A percentile compares a stretch with the other conserved stretches of the same genome.
Evolutionary conservation across 1,139 yeast species (phyloP).

Genomic region (Yamadazyma oceani): DNA sequence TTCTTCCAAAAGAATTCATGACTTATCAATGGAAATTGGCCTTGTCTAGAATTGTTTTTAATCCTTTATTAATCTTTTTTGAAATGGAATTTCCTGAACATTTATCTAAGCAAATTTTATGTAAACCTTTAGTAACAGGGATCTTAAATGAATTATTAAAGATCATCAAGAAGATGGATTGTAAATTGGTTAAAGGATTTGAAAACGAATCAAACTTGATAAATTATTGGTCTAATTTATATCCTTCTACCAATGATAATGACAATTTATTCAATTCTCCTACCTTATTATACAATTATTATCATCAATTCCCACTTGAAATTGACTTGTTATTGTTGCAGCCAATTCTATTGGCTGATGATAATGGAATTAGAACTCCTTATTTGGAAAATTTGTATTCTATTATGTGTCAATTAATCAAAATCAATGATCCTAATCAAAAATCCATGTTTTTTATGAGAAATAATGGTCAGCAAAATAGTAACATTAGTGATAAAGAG

Average conservation of each 20-base stretch:
- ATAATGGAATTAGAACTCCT: constrained; percentile 80
- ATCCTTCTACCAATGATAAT: constrained; percentile 28
- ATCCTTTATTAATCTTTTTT: constrained; percentile 70
- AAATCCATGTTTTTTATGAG: constrained; percentile 38
- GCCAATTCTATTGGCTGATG: constrained; percentile 86
- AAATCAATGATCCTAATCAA: constrained; percentile 37
- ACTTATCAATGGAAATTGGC: constrained; percentile 85
- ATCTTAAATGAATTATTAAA: constrained; percentile 70
- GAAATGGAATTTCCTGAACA: constrained; percentile 65
- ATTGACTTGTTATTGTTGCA: constrained; percentile 76
- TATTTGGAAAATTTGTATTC: constrained; percentile 87
- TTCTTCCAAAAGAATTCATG: constrained; percentile 58
- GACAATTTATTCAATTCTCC: constrained; percentile 47
- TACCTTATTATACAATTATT: constrained; percentile 59
- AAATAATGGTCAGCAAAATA: constrained; percentile 11
- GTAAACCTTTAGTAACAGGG: constrained; percentile 83
- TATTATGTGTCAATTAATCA: constrained; percentile 65
- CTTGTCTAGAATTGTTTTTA: constrained; percentile 73
- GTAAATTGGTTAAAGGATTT: constrained; percentile 63
- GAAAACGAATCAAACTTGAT: constrained; percentile 63
- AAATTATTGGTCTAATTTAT: constrained; percentile 51
- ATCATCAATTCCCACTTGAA: constrained; percentile 53
- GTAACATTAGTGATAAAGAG: constrained; percentile 9
- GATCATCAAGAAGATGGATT: constrained; percentile 77
- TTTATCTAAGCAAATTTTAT: constrained; percentile 65